phyloP scores from a whole-genome alignment of 2,329 filamentous ascomycete genomes.

The Exophiala aquamarina region DNA sequence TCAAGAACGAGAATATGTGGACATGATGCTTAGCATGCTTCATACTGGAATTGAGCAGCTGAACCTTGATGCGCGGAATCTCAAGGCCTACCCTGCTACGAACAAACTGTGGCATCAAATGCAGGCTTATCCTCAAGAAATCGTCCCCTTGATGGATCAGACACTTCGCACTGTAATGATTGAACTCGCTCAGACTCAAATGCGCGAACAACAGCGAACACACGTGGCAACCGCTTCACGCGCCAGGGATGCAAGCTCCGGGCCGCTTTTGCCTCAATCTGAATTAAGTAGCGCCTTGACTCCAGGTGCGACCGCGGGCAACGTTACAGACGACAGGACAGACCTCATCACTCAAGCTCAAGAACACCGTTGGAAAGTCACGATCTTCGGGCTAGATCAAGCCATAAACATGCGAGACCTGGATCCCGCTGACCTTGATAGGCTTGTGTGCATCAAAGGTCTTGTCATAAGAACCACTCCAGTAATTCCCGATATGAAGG shows the following conservation, averaged over 20 bases:
- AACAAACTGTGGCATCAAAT: slow-evolving; percentile 94
- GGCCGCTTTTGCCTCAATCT: slow-evolving; percentile 76
- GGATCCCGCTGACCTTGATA: slow-evolving; percentile 95
- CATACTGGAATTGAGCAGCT: slow-evolving; percentile 79
- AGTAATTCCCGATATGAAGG: slow-evolving; percentile 98
- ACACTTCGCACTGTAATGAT: slow-evolving; percentile 90
- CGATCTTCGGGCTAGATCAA: slow-evolving; percentile 84
- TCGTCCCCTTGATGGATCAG: slow-evolving; percentile 95
- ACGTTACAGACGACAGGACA: slow-evolving; percentile 55
- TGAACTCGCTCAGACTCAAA: slow-evolving; percentile 79
- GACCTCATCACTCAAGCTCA: slow-evolving; percentile 77
- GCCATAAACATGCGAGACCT: slow-evolving; percentile 90
- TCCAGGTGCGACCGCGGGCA: slow-evolving; percentile 35
- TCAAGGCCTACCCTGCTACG: slow-evolving; percentile 90
- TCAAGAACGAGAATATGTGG: slow-evolving; percentile 78
- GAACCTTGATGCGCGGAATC: slow-evolving; percentile 83
- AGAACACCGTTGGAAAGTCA: slow-evolving; percentile 76
- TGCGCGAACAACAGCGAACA: slow-evolving; percentile 63
- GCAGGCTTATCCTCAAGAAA: slow-evolving; percentile 91
- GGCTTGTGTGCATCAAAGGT: slow-evolving; percentile 90
- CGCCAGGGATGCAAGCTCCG: slow-evolving; percentile 64
- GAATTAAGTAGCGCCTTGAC: slow-evolving; percentile 61
- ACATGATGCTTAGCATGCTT: slow-evolving; percentile 86
- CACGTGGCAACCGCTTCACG: slow-evolving; percentile 49
- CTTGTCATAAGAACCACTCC: slow-evolving; percentile 94